A percentile compares a stretch with the other conserved stretches of the same genome.
Conservation (phyloP, 1,284 basidiomycete genomes). For the Leucoagaricus sp. region DNA sequence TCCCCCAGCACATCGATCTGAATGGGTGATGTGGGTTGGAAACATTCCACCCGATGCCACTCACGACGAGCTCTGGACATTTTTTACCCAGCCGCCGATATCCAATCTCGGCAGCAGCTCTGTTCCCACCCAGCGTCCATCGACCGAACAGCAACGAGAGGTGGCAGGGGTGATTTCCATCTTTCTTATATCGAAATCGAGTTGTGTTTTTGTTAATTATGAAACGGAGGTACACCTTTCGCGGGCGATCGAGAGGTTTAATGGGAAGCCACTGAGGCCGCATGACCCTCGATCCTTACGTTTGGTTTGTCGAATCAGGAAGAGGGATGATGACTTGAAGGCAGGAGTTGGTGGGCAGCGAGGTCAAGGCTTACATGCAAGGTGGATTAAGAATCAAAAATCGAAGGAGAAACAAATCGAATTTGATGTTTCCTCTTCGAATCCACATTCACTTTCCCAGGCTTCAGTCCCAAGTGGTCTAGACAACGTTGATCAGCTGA, state of each 20-base stretch:
- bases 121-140: not conserved
- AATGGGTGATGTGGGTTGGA: conserved; percentile 96
- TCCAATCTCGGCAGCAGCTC: not conserved
- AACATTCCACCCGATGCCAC: conserved; percentile 87
- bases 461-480: conserved; percentile 29
- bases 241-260: conserved; percentile 72
- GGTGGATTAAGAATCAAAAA: conserved; percentile 72
- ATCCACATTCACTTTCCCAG: conserved; percentile 20
- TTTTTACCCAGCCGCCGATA: conserved; percentile 60
- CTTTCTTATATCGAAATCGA: conserved; percentile 90
- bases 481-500: conserved; percentile 23
- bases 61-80: conserved; percentile 86
- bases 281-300: conserved; percentile 74
- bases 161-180: conserved; percentile 77
- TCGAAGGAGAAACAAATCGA: conserved; percentile 29
- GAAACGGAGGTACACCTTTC: conserved; percentile 64
- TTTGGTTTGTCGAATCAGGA: conserved; percentile 85
- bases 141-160: conserved; percentile 8
- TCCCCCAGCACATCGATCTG: conserved; percentile 73
- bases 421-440: conserved; percentile 23
- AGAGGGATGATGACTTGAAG: conserved; percentile 83
- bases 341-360: conserved; percentile 93
- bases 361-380: conserved; percentile 81
- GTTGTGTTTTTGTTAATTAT: conserved; percentile 94
- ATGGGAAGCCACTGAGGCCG: conserved; percentile 66